These are phyloP conservation scores for Lithospermum erythrorhizon DNA, from an alignment of 257 asterid genomes.

Conservation along the genomic window DNA sequence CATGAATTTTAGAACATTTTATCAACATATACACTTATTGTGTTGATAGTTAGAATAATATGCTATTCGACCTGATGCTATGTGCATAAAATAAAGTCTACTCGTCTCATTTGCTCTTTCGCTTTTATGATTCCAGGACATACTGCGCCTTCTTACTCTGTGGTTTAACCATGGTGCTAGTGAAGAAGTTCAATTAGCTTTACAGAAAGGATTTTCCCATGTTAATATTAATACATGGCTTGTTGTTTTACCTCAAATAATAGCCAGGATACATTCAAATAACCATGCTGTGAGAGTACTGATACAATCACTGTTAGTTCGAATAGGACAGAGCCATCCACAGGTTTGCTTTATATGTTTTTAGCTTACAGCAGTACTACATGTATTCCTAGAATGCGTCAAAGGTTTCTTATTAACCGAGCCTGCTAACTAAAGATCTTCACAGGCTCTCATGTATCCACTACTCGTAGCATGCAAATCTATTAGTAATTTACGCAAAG, in stretches of 20 bases:
- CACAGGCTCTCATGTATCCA: slow-evolving; percentile 99
- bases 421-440: slow-evolving; percentile 2
- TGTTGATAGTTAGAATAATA: too few relatives aligned
- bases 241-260: slow-evolving; percentile 98
- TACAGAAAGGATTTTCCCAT: slow-evolving; percentile 84
- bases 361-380: background rate
- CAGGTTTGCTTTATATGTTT: slow-evolving; percentile 49
- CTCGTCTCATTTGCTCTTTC: background rate
- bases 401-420: background rate
- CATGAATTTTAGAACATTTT: too few relatives aligned
- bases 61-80: background rate
- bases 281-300: slow-evolving; percentile 86
- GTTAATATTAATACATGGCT: slow-evolving; percentile 98
- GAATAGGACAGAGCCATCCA: slow-evolving; percentile 96
- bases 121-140: slow-evolving; percentile 58
- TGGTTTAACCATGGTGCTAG: slow-evolving; percentile 99
- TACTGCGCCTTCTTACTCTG: slow-evolving; percentile 92
- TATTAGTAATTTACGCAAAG: slow-evolving; percentile 80
- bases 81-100: background rate
- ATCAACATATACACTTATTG: too few relatives aligned
- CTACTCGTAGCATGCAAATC: slow-evolving; percentile 99
- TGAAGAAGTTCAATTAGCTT: slow-evolving; percentile 89
- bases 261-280: slow-evolving; percentile 98
- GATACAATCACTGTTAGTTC: slow-evolving; percentile 86
- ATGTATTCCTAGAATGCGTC: background rate